A percentile compares a stretch with the other conserved stretches of the same genome.
Conservation (phyloP, 495 filamentous ascomycete genomes). For the Podospora fimiseda region DNA sequence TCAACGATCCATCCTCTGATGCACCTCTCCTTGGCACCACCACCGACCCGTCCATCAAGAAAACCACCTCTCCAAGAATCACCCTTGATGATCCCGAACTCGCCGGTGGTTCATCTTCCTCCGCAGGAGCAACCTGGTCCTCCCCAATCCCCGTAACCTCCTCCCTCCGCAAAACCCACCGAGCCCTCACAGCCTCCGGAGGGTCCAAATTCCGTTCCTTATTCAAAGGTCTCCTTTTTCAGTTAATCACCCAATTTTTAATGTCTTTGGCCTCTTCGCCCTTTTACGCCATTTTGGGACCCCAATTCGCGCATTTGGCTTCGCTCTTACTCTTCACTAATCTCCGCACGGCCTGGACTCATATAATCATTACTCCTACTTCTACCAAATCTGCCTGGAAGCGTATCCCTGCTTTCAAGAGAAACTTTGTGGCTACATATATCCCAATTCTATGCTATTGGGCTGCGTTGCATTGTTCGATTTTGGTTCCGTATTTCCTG, state of each 20-base stretch:
- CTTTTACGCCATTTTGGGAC: neutral
- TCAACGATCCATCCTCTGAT: slow-evolving; percentile 27
- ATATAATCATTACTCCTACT: slow-evolving; percentile 40
- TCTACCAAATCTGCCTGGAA: slow-evolving; percentile 32
- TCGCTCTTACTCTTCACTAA: slow-evolving; percentile 31
- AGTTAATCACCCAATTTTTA: slow-evolving; percentile 13
- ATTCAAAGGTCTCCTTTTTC: slow-evolving; percentile 21
- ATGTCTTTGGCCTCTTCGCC: slow-evolving; percentile 15
- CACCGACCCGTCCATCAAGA: too few relatives aligned
- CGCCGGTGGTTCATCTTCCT: neutral
- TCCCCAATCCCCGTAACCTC: slow-evolving; percentile 32
- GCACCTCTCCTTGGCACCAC: slow-evolving; percentile 4
- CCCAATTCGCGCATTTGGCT: slow-evolving; percentile 26
- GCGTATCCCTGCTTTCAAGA: slow-evolving; percentile 40
- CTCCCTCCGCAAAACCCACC: slow-evolving; percentile 37
- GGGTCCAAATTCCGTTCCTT: slow-evolving; percentile 37
- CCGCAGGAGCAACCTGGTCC: neutral
- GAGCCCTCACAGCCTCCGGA: slow-evolving; percentile 30
- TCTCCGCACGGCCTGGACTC: slow-evolving; percentile 37
- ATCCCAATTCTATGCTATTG: slow-evolving; percentile 32
- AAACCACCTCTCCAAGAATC: too few relatives aligned
- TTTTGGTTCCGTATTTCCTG: slow-evolving; percentile 22
- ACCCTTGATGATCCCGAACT: neutral
- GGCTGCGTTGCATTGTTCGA: slow-evolving; percentile 22
- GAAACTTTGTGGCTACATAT: slow-evolving; percentile 38